Conservation (phyloP, 1,139 yeast species). For the Sugiyamaella sp. region DNA sequence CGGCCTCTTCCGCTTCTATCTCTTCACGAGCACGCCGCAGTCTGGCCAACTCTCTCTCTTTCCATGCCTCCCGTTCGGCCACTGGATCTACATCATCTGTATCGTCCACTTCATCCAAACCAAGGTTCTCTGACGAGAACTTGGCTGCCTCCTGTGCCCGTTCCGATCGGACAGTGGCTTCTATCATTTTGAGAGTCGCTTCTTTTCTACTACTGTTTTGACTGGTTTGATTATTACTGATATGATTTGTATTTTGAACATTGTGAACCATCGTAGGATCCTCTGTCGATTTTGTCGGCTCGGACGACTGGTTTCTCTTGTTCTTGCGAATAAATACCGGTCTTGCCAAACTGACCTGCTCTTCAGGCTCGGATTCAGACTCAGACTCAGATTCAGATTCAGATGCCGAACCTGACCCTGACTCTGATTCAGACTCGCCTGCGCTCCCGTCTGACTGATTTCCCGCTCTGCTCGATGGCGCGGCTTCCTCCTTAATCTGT, state of each 20-base stretch:
- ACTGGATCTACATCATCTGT: conserved; percentile 59
- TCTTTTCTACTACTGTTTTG: conserved; percentile 9
- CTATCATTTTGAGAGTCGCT: conserved; percentile 31
- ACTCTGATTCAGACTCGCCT: not conserved
- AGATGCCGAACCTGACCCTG: not conserved
- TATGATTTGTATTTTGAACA: not conserved
- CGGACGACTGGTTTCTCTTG: conserved; percentile 22
- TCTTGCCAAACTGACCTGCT: conserved; percentile 25
- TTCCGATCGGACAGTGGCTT: conserved; percentile 30
- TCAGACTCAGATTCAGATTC: conserved; percentile 22
- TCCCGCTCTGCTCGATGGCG: too few relatives aligned
- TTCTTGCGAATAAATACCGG: conserved; percentile 37
- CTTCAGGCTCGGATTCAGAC: conserved; percentile 18
- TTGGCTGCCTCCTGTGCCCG: conserved; percentile 23
- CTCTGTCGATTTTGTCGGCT: not conserved
- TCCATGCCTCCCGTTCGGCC: conserved; percentile 52
- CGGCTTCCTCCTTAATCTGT: too few relatives aligned
- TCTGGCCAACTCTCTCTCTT: conserved; percentile 48
- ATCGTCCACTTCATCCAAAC: conserved; percentile 50
- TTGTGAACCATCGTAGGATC: not conserved
- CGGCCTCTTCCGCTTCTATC: conserved; percentile 46
- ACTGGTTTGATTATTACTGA: too few relatives aligned
- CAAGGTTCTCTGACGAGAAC: conserved; percentile 24
- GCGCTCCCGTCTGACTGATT: too few relatives aligned
- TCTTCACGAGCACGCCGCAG: conserved; percentile 49